Base-by-base conservation (phyloP, 2,329 filamentous ascomycete species). In the Phoma herbarum region DNA sequence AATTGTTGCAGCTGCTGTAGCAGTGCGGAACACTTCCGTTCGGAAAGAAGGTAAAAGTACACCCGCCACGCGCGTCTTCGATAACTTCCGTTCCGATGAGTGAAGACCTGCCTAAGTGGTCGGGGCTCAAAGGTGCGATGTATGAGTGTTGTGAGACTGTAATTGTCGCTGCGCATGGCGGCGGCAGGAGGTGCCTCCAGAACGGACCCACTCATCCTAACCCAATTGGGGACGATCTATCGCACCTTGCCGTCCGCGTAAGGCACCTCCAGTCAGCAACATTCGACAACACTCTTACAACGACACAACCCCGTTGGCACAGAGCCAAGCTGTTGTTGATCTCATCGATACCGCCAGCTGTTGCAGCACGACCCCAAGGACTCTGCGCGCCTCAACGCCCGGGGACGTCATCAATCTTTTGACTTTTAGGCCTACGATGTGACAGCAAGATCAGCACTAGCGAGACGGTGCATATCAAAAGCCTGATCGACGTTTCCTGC, bases 211-310 rank as follows among this genome's bases (percentile, higher is more conserved):
- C 41, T 26, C 20, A 23, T 20, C 39, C 28, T 50, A 28, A 16
- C 44, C 39, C 4, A 7, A 41, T 43, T 35, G 10, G 50, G 50
- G 28, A 23, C 33, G 29, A 20, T 44, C 16, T 31, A 11, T 20
- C n/a, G 35, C 35, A 28, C 41, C 41, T 35, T 54, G 29, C 41
- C 23, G 41, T 50, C 46, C 41, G 39, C 46, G 37, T 42, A 54
- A 47, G 26, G 49, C 50, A 37, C 11, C 44, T 52, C 8, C 55
- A 48, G 44, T 58, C 49, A 52, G 44, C 55, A 39, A 29, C 43
- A 48, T 52, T 33, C 22, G 26, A 26, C 41, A 43, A 43, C 41
- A 26, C 18, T 26, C 7, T 10, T 16, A 16, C 23, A 20, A 26
- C 48, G 22, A 41, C 22, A 26, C 37, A 23, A 23, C 11, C 20